Base-by-base conservation (phyloP, 805 yeast genomes). In the Saturnispora galanensis region DNA sequence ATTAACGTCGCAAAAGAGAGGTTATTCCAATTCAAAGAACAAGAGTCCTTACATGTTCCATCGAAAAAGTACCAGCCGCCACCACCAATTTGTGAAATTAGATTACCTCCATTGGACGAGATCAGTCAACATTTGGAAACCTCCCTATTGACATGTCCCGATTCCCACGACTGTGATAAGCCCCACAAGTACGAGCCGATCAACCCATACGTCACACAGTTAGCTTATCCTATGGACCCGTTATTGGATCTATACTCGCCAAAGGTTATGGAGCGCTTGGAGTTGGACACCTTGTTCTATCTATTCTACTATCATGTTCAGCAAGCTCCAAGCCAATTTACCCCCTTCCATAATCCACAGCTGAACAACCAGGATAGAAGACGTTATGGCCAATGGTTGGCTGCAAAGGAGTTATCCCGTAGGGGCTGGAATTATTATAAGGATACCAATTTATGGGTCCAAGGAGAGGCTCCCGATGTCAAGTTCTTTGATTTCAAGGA, bases 151-250 rank as follows among this genome's bases (percentile, higher is more conserved):
- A 84, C 84, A 56, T 87, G 97, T 60, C 97, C 98, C 0, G 97
- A 93, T 64, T 85, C 97, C 1, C 74, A 80, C 47, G 95, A 90
- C 59, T 81, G 95, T 2, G 97, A 90, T 56, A 76, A 70, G 53
- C 95, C 97, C 13, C 75, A 81, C 49, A 61, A 58, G 35, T 80
- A 87, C 59, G 76, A 74, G 40, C 90, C 97, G 6, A 73, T 75
- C 17, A 77, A 79, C 52, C 94, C 94, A 44, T 94, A 84, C 58
- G 95, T 96, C 26, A 86, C 95, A 7, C 85, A 93, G 33, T 76
- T 84, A 17, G 85, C 81, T 63, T 93, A 86, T 64, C 98, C 98
- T 2, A 86, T 80, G 58, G 93, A 84, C 49, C 89, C 89, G 30
- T 70, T 79, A 63, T 76, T 77, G 47, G 84, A 78, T 57, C 67